These are phyloP conservation scores for Gonapodya sp. DNA, from an alignment of 192 early-diverging fungal species.

Conservation along the genomic window DNA sequence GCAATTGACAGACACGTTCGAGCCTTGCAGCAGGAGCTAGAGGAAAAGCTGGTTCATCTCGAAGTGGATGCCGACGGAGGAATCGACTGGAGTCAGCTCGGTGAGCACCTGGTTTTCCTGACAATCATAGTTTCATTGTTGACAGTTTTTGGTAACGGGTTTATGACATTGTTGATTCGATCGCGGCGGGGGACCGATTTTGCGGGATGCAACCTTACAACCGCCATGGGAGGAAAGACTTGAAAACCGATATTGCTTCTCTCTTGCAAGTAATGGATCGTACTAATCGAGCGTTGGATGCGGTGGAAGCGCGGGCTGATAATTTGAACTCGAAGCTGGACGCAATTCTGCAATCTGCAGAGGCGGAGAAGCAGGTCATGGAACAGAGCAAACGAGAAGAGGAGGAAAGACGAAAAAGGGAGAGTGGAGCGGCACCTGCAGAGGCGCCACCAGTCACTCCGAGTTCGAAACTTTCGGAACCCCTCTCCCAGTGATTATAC, in stretches of 20 bases:
- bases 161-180: no score
- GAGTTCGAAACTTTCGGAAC: no score
- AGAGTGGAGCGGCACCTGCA: no score
- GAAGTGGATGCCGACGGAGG: background rate
- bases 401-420: no score
- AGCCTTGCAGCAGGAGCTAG: background rate
- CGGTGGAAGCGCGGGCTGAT: background rate
- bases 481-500: no score
- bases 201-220: no score
- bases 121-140: no score
- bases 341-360: background rate
- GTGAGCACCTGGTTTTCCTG: background rate
- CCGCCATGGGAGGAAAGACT: background rate
- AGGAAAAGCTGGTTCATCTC: background rate
- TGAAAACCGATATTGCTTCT: background rate
- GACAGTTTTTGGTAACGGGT: no score
- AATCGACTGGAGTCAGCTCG: background rate
- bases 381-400: background rate
- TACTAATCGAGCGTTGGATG: background rate
- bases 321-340: slow-evolving; percentile 8
- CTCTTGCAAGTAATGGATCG: slow-evolving; percentile 4
- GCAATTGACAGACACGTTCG: background rate
- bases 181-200: no score
- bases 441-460: no score
- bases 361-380: background rate